Percentiles rank a stretch among this genome's conserved stretches.
These are phyloP conservation scores for Myrica gale DNA, from an alignment of 306 rosid genomes.

Conservation along the genomic window DNA sequence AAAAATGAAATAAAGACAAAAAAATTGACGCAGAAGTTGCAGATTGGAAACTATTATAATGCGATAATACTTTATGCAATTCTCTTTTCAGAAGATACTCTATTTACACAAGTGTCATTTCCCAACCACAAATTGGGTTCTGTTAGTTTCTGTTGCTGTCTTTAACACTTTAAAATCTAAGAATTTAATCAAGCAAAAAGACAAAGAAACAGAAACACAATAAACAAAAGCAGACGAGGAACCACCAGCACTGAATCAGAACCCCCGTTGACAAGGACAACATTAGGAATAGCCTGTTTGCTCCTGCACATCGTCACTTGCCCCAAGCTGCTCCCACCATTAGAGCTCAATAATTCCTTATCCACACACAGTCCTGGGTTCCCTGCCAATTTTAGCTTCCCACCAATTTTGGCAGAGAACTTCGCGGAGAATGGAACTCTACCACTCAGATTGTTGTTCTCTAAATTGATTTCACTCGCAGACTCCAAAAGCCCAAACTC, in stretches of 20 bases:
- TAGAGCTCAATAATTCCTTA: conserved; percentile 10
- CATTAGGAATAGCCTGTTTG: conserved; percentile 34
- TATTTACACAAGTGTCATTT: conserved; percentile 7
- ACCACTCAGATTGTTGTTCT: conserved; percentile 76
- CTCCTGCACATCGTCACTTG: conserved; percentile 43
- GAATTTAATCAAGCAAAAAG: conserved; percentile 26
- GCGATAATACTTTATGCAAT: neutral
- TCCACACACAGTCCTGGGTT: conserved; percentile 63
- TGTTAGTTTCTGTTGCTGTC: conserved; percentile 9
- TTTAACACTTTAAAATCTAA: conserved; percentile 9
- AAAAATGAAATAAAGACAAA: neutral
- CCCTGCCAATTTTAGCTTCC: conserved; percentile 54
- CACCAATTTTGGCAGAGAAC: conserved; percentile 34
- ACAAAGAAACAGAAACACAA: conserved; percentile 29
- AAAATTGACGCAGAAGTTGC: neutral
- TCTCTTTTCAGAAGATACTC: neutral
- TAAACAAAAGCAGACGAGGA: conserved; percentile 22
- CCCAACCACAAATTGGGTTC: conserved; percentile 11
- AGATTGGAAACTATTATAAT: too few relatives aligned
- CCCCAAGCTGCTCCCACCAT: conserved; percentile 24
- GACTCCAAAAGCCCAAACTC: conserved; percentile 53
- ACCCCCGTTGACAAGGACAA: conserved; percentile 38
- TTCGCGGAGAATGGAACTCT: conserved; percentile 40
- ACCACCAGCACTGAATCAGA: conserved; percentile 36
- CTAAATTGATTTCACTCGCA: conserved; percentile 64